A percentile compares a stretch with the other conserved stretches of the same genome.
These are phyloP conservation scores for Pholiota adiposa DNA, from an alignment of 1,284 basidiomycete species.

Conservation along the genomic window DNA sequence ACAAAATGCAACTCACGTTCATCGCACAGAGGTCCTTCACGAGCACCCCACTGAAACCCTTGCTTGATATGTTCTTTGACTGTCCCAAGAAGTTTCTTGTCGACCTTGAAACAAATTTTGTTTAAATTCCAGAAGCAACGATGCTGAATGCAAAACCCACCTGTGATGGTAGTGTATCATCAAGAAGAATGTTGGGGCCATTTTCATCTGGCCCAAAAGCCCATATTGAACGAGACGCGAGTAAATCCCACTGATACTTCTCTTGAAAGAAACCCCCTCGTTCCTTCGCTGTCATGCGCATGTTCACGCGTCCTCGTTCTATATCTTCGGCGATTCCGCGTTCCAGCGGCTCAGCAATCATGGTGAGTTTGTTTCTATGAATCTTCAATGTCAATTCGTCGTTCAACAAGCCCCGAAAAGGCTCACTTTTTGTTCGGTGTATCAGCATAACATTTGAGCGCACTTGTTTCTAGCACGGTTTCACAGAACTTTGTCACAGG, in stretches of 20 bases:
- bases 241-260: slow-evolving; percentile 97
- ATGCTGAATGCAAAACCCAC: slow-evolving; percentile 39
- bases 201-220: slow-evolving; percentile 98
- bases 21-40: slow-evolving; percentile 97
- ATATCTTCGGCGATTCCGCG: slow-evolving; percentile 94
- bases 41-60: slow-evolving; percentile 98
- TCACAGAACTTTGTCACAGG: slow-evolving; percentile 99
- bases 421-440: slow-evolving; percentile 98
- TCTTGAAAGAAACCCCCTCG: slow-evolving; percentile 93
- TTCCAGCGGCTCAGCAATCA: slow-evolving; percentile 97
- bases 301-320: slow-evolving; percentile 88
- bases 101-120: slow-evolving; percentile 55
- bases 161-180: slow-evolving; percentile 96
- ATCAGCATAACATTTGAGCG: slow-evolving; percentile 97
- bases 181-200: slow-evolving; percentile 91
- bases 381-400: slow-evolving; percentile 14
- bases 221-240: slow-evolving; percentile 98
- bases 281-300: slow-evolving; percentile 93
- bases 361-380: slow-evolving; percentile 90
- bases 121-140: not conserved
- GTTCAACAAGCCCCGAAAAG: slow-evolving; percentile 4
- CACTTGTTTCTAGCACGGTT: slow-evolving; percentile 97
- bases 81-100: slow-evolving; percentile 89
- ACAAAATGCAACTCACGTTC: slow-evolving; percentile 76
- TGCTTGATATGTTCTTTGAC: slow-evolving; percentile 97